Evolutionary conservation across 2,329 filamentous ascomycete genomes (phyloP).

Genomic region (Akanthomyces uredinophilus): DNA sequence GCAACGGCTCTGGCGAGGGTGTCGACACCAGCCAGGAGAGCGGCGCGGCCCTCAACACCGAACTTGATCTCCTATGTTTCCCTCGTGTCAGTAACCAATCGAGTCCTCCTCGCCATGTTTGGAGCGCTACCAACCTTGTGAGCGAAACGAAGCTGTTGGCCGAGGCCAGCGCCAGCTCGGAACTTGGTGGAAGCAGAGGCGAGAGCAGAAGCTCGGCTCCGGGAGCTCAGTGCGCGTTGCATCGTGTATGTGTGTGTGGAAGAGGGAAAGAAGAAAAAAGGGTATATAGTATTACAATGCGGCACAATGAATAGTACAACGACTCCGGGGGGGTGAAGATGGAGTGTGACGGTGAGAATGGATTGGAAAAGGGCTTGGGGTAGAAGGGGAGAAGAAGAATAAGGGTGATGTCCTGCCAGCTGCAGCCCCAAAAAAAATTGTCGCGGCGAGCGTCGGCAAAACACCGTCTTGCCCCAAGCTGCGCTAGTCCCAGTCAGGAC

Average conservation of each 20-base stretch:
- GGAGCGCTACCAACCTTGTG: constrained; percentile 70
- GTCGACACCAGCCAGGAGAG: constrained; percentile 89
- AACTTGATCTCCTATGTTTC: constrained; percentile 84
- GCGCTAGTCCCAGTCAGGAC: neutral
- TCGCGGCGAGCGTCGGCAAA: constrained; percentile 35
- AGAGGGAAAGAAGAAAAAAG: constrained; percentile 25
- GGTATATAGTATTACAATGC: constrained; percentile 25
- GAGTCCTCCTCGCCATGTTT: neutral
- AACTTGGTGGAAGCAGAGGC: constrained; percentile 62
- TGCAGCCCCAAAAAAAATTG: constrained; percentile 36
- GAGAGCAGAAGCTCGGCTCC: constrained; percentile 73
- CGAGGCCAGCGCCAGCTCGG: constrained; percentile 58
- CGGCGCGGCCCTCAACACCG: constrained; percentile 85
- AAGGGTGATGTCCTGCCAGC: constrained; percentile 14
- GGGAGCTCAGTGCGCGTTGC: constrained; percentile 90
- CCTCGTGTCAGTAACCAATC: constrained; percentile 15
- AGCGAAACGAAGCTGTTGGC: constrained; percentile 91
- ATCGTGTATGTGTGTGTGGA: constrained; percentile 53
- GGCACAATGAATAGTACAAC: constrained; percentile 16
- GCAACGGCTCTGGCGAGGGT: constrained; percentile 94
- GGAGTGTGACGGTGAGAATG: constrained; percentile 14
- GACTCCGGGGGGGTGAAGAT: constrained; percentile 12
- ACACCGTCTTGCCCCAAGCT: constrained; percentile 25
- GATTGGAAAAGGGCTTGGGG: constrained; percentile 17
- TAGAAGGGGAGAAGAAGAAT: constrained; percentile 18